phyloP scores from a whole-genome alignment of 139 green algal genomes.

The Chlamydomonas sphaeroides region DNA sequence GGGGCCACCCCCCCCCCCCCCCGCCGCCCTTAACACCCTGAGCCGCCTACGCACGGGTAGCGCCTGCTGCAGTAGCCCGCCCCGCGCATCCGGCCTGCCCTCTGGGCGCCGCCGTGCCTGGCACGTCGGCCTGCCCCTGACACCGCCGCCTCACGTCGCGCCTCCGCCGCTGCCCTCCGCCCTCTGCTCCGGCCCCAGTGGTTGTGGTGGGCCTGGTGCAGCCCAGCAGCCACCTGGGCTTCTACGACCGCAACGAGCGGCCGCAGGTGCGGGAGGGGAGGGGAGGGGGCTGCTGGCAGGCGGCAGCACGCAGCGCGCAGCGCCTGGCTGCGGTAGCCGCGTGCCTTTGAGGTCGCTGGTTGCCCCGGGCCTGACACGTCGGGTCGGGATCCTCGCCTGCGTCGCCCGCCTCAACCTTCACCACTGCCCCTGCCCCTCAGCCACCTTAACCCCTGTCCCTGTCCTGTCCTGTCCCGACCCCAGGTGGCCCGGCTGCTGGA shows the following conservation, averaged over 20 bases:
- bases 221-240: slow-evolving; percentile 1
- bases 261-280: neutral
- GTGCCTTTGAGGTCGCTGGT: neutral
- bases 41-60: too few species aligned
- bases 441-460: neutral
- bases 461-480: neutral
- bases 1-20: too few species aligned
- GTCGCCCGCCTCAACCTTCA: neutral
- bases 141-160: too few species aligned
- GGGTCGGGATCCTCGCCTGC: neutral
- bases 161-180: too few species aligned
- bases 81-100: too few species aligned
- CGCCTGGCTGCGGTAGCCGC: neutral
- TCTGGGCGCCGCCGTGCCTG: too few species aligned
- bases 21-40: too few species aligned
- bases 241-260: slow-evolving; percentile 34
- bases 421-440: neutral
- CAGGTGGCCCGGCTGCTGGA: slow-evolving; percentile 36
- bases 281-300: neutral
- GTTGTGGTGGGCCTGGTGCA: too few species aligned
- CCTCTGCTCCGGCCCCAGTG: too few species aligned
- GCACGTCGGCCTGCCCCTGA: too few species aligned
- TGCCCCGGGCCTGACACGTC: neutral
- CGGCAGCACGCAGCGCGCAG: neutral
- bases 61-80: too few species aligned